phyloP scores from a whole-genome alignment of 2,329 filamentous ascomycete species.

The Fonsecaea nubica region DNA sequence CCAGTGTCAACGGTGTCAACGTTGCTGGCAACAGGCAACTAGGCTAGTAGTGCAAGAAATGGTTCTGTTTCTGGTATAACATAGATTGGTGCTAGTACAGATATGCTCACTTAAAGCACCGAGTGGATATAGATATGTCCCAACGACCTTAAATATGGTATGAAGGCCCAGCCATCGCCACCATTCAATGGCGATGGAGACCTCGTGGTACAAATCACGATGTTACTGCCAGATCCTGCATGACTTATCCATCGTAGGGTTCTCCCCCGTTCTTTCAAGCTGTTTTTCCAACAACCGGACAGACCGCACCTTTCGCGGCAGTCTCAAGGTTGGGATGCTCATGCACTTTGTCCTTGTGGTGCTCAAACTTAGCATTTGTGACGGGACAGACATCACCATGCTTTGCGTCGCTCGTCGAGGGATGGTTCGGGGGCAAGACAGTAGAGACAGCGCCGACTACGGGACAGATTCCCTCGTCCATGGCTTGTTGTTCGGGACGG shows the following conservation, averaged over 20 bases:
- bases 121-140: background rate
- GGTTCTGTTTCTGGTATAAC: background rate
- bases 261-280: slow-evolving; percentile 6
- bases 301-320: slow-evolving; percentile 34
- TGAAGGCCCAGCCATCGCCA: background rate
- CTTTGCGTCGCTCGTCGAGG: slow-evolving; percentile 33
- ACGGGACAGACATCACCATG: slow-evolving; percentile 38
- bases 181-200: background rate
- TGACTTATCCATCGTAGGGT: background rate
- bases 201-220: background rate
- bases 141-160: background rate
- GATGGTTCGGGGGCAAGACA: slow-evolving; percentile 39
- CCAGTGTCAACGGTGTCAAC: no score
- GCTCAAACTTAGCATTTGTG: slow-evolving; percentile 36
- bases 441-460: slow-evolving; percentile 39
- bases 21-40: background rate
- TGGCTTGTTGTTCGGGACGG: slow-evolving; percentile 35
- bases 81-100: background rate
- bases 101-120: background rate
- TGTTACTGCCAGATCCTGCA: background rate
- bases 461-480: slow-evolving; percentile 40
- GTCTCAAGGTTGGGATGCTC: slow-evolving; percentile 32
- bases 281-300: slow-evolving; percentile 35
- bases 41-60: background rate
- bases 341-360: slow-evolving; percentile 37